phyloP scores from a whole-genome alignment of 2,329 filamentous ascomycete genomes.

The Fonsecaea pedrosoi region DNA sequence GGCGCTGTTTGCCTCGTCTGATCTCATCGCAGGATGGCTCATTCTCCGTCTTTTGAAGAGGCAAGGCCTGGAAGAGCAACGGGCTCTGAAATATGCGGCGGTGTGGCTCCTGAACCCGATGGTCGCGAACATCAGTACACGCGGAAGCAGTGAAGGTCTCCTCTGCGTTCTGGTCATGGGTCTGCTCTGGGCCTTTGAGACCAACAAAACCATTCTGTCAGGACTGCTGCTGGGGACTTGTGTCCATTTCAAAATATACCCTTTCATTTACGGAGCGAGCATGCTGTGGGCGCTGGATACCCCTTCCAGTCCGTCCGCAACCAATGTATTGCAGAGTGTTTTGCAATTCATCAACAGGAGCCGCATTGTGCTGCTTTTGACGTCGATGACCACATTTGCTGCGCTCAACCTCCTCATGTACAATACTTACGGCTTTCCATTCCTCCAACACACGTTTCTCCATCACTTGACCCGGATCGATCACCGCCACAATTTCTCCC shows the following conservation, averaged over 20 bases:
- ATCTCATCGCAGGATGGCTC: conserved; percentile 83
- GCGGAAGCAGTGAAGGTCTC: conserved; percentile 91
- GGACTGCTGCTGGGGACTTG: conserved; percentile 78
- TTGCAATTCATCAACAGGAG: conserved; percentile 48
- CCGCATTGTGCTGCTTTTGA: conserved; percentile 51
- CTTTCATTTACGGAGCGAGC: conserved; percentile 85
- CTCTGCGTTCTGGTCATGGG: conserved; percentile 83
- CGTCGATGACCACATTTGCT: conserved; percentile 75
- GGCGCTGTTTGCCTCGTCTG: conserved; percentile 79
- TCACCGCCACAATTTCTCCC: conserved; percentile 97
- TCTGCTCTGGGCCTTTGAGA: conserved; percentile 80
- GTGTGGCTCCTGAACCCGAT: conserved; percentile 97
- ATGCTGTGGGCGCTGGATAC: conserved; percentile 51
- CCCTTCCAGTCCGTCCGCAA: conserved; percentile 12
- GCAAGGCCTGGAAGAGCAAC: conserved; percentile 56
- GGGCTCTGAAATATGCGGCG: conserved; percentile 76
- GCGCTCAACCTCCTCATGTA: conserved; percentile 82
- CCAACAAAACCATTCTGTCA: conserved; percentile 67
- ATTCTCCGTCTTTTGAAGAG: conserved; percentile 64
- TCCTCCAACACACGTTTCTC: conserved; percentile 87
- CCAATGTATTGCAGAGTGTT: conserved; percentile 36
- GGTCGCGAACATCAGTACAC: conserved; percentile 95
- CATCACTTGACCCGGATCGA: conserved; percentile 93
- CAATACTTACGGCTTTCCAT: conserved; percentile 74
- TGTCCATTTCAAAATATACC: conserved; percentile 99